phyloP scores from a whole-genome alignment of 768 basidiomycete genomes.

The Kwoniella bestiolae region DNA sequence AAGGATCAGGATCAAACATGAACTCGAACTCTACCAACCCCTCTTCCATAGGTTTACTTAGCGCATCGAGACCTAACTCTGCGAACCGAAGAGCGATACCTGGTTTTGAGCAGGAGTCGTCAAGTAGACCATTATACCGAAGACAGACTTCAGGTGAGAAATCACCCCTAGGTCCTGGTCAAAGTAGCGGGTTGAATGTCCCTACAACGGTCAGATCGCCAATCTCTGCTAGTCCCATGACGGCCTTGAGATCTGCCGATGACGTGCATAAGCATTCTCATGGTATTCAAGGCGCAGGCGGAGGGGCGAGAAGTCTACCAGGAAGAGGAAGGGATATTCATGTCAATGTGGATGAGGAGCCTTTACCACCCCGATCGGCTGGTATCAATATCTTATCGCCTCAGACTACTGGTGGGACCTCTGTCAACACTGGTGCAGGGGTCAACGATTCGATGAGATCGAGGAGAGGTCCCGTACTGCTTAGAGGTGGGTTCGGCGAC shows the following conservation, averaged over 20 bases:
- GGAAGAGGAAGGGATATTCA: constrained; percentile 23
- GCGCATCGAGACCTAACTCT: constrained; percentile 37
- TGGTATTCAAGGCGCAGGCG: neutral
- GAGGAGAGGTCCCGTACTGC: constrained; percentile 46
- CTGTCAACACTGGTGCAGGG: neutral
- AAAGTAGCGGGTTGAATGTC: neutral
- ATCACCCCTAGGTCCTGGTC: constrained; percentile 22
- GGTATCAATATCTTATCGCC: constrained; percentile 32
- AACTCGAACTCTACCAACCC: constrained; percentile 10
- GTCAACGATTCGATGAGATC: constrained; percentile 20
- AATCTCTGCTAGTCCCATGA: constrained; percentile 16
- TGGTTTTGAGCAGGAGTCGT: constrained; percentile 1
- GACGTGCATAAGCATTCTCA: constrained; percentile 3
- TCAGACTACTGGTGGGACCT: constrained; percentile 39
- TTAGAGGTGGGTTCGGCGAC: constrained; percentile 49
- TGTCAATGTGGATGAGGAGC: constrained; percentile 4
- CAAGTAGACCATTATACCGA: constrained; percentile 19
- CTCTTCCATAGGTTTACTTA: constrained; percentile 37
- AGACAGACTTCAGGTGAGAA: constrained; percentile 26
- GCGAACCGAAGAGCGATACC: constrained; percentile 18
- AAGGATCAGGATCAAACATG: neutral
- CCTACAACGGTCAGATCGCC: constrained; percentile 1
- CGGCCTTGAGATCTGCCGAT: constrained; percentile 18
- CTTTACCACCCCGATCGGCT: constrained; percentile 26
- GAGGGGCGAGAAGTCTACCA: constrained; percentile 39